These are phyloP conservation scores for Hypomyces rosellus DNA, from an alignment of 2,329 filamentous ascomycete genomes.

Conservation along the genomic window DNA sequence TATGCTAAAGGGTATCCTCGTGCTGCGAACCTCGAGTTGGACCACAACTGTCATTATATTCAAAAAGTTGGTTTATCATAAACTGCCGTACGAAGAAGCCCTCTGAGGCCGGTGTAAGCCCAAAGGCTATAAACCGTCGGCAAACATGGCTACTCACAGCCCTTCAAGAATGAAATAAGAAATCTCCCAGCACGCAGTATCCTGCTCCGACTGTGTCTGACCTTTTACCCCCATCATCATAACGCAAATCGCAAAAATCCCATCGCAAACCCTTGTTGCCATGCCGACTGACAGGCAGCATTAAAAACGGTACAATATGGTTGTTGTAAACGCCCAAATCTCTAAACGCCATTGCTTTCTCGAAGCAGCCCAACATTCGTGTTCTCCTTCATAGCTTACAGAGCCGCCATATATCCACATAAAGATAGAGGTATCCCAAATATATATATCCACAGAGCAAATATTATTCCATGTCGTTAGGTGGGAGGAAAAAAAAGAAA, in stretches of 20 bases:
- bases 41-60: no score
- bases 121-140: no score
- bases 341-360: constrained; percentile 9
- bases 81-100: no score
- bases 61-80: no score
- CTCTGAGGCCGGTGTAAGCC: no score
- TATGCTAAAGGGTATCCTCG: no score
- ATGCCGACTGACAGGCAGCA: background rate
- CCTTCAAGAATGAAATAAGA: no score
- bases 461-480: constrained; percentile 7
- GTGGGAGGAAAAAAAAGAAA: background rate
- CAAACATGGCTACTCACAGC: no score
- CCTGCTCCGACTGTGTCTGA: no score
- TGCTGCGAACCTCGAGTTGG: no score
- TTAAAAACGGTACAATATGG: background rate
- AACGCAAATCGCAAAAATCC: background rate
- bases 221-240: no score
- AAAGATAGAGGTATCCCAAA: constrained; percentile 9
- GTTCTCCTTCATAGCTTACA: constrained; percentile 8
- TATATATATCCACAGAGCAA: constrained; percentile 8
- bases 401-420: constrained; percentile 3
- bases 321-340: background rate
- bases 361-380: constrained; percentile 3
- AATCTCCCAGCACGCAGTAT: no score
- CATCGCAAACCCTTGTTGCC: background rate